Conservation (phyloP, 441 rosid species). For the Lepidium campestre region DNA sequence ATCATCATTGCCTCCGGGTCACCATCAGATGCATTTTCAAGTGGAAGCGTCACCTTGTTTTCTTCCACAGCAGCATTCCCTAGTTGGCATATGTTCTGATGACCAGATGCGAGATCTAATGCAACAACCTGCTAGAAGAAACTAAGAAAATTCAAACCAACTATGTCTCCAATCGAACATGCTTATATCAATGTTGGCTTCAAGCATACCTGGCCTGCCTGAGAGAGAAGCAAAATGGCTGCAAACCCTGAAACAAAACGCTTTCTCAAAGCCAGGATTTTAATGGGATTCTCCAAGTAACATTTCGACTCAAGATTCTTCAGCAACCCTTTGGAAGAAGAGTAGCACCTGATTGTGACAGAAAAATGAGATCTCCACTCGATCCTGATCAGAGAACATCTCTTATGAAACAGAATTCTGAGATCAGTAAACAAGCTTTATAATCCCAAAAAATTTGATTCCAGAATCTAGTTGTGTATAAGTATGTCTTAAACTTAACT, state of each 20-base stretch:
- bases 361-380: conserved; percentile 1
- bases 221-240: conserved; percentile 50
- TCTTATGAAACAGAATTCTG: not conserved
- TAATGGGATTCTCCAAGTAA: not conserved
- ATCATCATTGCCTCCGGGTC: conserved; percentile 31
- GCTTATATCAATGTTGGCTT: not conserved
- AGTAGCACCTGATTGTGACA: not conserved
- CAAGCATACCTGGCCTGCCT: conserved; percentile 46
- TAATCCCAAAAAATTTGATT: not conserved
- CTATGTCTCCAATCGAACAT: not conserved
- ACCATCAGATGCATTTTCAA: conserved; percentile 48
- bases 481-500: not conserved
- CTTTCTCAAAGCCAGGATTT: conserved; percentile 7
- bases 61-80: conserved; percentile 46
- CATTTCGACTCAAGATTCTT: conserved; percentile 9
- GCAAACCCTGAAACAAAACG: conserved; percentile 51
- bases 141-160: not conserved
- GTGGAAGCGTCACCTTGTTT: conserved; percentile 40
- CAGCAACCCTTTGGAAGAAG: not conserved
- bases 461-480: not conserved
- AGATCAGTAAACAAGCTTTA: not conserved
- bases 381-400: conserved; percentile 6
- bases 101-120: conserved; percentile 27
- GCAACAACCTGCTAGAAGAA: conserved; percentile 50
- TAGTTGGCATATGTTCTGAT: conserved; percentile 47